These are phyloP conservation scores for Logfia minima DNA, from an alignment of 129 eudicot species.

Conservation along the genomic window DNA sequence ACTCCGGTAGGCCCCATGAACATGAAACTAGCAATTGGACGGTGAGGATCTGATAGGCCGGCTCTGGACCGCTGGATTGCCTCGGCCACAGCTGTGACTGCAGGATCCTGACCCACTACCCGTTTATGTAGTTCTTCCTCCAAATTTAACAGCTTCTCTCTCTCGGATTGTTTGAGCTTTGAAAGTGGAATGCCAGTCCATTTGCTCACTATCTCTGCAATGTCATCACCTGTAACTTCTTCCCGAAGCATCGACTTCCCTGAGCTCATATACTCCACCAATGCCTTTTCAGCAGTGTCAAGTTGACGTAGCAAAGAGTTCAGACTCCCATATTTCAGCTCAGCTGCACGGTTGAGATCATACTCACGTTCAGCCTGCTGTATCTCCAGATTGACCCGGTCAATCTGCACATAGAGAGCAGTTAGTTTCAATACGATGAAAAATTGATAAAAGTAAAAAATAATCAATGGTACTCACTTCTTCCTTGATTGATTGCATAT, in stretches of 20 bases:
- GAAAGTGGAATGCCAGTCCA: slow-evolving; percentile 99
- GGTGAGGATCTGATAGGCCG: slow-evolving; percentile 96
- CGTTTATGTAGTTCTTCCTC: slow-evolving; percentile 88
- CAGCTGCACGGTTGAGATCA: slow-evolving; percentile 99
- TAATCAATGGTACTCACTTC: slow-evolving; percentile 50
- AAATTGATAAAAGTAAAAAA: not conserved
- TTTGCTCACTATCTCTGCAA: slow-evolving; percentile 94
- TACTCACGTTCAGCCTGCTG: slow-evolving; percentile 98
- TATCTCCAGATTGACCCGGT: slow-evolving; percentile 81
- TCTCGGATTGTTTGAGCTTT: slow-evolving; percentile 89
- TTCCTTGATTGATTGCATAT: slow-evolving; percentile 89
- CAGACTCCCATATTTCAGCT: slow-evolving; percentile 86
- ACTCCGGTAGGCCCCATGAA: slow-evolving; percentile 99
- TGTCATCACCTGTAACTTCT: slow-evolving; percentile 90
- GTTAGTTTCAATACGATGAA: not conserved
- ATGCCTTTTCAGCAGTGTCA: slow-evolving; percentile 80
- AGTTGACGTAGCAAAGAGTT: slow-evolving; percentile 84
- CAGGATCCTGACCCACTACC: slow-evolving; percentile 95
- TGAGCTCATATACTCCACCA: slow-evolving; percentile 77
- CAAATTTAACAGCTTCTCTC: slow-evolving; percentile 70
- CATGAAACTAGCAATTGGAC: slow-evolving; percentile 99
- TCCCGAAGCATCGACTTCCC: slow-evolving; percentile 99
- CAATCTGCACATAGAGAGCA: slow-evolving; percentile 54
- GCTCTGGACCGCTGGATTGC: slow-evolving; percentile 98
- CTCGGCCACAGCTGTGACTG: slow-evolving; percentile 89